Conservation (phyloP, 192 early-diverging fungal species). For the Lunasporangiospora selenospora region DNA sequence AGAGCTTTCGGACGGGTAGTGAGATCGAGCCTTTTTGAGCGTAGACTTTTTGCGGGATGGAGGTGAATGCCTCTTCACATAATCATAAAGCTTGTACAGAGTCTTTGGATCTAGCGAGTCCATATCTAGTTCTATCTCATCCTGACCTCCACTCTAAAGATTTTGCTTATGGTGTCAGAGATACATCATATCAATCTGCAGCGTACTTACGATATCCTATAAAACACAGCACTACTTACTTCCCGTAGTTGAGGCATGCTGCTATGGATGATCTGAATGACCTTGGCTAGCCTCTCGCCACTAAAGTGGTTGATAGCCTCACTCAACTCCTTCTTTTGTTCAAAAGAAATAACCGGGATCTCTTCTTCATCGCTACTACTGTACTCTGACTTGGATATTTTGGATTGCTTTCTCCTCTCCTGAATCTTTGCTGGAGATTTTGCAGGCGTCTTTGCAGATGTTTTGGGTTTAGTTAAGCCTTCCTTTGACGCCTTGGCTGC, state of each 20-base stretch:
- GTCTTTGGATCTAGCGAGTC: conserved; percentile 85
- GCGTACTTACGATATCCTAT: too few species aligned
- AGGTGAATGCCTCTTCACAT: conserved; percentile 67
- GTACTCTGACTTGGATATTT: conserved; percentile 18
- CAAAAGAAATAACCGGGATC: conserved; percentile 71
- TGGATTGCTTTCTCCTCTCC: conserved; percentile 24
- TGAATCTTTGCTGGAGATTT: conserved; percentile 23
- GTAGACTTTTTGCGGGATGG: too few species aligned
- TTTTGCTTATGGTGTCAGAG: too few species aligned
- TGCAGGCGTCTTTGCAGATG: conserved; percentile 12
- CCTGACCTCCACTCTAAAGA: conserved; percentile 64
- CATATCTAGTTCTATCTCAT: conserved; percentile 97
- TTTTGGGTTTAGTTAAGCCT: conserved; percentile 28
- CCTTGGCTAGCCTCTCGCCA: conserved; percentile 68
- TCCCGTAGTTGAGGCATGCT: conserved; percentile 65
- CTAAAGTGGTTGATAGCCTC: conserved; percentile 68
- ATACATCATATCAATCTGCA: too few species aligned
- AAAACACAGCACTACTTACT: too few species aligned
- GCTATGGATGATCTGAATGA: conserved; percentile 77
- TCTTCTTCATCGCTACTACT: conserved; percentile 45
- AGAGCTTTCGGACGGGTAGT: too few species aligned
- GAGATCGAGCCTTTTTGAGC: too few species aligned
- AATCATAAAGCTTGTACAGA: conserved; percentile 85
- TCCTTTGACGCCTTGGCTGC: conserved; percentile 11
- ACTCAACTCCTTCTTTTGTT: conserved; percentile 89